Conservation (phyloP, 257 asterid genomes). For the Solanum microdontum region DNA sequence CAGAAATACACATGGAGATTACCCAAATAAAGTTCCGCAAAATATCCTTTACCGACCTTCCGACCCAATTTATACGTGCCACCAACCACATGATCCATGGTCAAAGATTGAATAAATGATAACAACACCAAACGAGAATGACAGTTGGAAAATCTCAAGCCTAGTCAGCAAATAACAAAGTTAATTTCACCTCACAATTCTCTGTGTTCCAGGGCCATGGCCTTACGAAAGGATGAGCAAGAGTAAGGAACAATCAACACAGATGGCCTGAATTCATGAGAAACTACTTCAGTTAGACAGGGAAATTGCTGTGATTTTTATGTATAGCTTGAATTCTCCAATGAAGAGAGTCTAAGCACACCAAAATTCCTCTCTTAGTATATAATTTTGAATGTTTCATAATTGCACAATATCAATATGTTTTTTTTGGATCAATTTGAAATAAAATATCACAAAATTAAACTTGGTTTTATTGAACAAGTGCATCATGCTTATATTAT, state of each 20-base stretch:
- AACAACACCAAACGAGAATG: background rate
- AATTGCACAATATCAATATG: background rate
- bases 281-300: background rate
- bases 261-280: background rate
- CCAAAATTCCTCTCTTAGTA: background rate
- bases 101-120: slow-evolving; percentile 11
- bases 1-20: slow-evolving; percentile 5
- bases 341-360: background rate
- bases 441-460: background rate
- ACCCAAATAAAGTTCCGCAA: slow-evolving; percentile 86
- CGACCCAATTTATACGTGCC: slow-evolving; percentile 70
- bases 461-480: background rate
- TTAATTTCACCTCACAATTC: background rate
- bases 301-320: background rate
- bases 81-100: slow-evolving; percentile 74
- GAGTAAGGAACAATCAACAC: background rate
- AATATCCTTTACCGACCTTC: slow-evolving; percentile 87
- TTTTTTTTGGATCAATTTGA: background rate
- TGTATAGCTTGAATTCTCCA: background rate
- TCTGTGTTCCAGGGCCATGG: background rate
- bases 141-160: background rate
- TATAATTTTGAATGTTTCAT: background rate
- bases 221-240: background rate
- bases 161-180: background rate
- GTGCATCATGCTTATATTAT: background rate